phyloP scores from a whole-genome alignment of 202 grass and related monocot species.

The Bolboschoenoplectus hybrid region DNA sequence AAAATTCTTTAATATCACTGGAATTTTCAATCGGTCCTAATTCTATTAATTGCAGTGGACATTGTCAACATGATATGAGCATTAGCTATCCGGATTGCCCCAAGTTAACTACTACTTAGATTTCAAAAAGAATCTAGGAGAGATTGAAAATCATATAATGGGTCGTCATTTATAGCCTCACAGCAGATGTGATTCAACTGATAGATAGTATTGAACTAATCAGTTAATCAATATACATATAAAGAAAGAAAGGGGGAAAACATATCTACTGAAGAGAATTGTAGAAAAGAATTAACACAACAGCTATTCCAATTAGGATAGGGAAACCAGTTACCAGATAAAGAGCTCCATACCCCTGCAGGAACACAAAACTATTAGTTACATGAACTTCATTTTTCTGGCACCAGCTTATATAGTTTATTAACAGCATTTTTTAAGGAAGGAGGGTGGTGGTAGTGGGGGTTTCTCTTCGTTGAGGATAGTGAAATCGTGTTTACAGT shows the following conservation, averaged over 20 bases:
- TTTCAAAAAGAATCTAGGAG: conserved; percentile 3
- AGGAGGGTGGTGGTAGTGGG: background rate
- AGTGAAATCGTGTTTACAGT: background rate
- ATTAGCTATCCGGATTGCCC: background rate
- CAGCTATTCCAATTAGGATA: conserved; percentile 78
- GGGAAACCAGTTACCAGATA: conserved; percentile 83
- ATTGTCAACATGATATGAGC: conserved; percentile 6
- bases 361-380: conserved; percentile 23
- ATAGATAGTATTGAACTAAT: conserved; percentile 8
- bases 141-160: background rate
- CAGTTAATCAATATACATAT: conserved; percentile 28
- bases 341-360: conserved; percentile 92
- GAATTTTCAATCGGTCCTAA: background rate
- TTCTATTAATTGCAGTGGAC: background rate
- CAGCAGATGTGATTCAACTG: background rate
- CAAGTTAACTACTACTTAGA: background rate
- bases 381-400: conserved; percentile 6
- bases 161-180: conserved; percentile 7
- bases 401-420: background rate
- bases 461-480: background rate
- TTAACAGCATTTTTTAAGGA: background rate
- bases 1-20: background rate
- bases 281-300: conserved; percentile 92
- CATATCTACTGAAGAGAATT: conserved; percentile 82
- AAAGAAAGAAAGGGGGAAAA: conserved; percentile 27